A percentile compares a stretch with the other conserved stretches of the same genome.
Evolutionary conservation across 441 rosid species (phyloP).

Genomic region (Jatropha multifida): DNA sequence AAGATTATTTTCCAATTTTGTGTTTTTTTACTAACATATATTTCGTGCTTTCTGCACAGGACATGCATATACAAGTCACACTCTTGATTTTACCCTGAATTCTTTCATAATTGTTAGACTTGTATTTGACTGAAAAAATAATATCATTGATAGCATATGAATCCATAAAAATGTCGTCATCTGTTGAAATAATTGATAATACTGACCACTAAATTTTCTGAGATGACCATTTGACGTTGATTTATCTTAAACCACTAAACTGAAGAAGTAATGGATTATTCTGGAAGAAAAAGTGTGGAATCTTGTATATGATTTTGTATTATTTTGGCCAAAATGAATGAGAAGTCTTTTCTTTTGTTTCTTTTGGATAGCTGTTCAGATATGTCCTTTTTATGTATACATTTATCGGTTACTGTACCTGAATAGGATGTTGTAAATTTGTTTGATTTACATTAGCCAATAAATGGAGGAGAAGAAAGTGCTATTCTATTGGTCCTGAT

Average conservation of each 20-base stretch:
- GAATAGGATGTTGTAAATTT: neutral
- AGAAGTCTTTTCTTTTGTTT: neutral
- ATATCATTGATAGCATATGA: neutral
- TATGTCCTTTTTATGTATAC: neutral
- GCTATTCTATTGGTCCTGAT: neutral
- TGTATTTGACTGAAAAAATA: neutral
- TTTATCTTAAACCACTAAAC: neutral
- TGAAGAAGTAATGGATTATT: neutral
- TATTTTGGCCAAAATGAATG: neutral
- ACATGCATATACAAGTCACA: neutral
- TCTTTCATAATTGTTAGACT: neutral
- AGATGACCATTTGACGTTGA: neutral
- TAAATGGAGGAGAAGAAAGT: conserved; percentile 1
- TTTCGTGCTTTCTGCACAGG: neutral
- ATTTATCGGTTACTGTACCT: neutral
- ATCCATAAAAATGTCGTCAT: neutral
- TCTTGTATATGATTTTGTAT: neutral
- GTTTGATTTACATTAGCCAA: neutral
- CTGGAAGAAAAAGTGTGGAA: neutral
- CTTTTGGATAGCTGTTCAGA: conserved; percentile 6
- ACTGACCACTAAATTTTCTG: neutral
- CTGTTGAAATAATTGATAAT: neutral
- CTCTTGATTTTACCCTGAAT: neutral
- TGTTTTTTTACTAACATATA: neutral
- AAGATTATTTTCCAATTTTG: neutral